phyloP scores from a whole-genome alignment of 2,329 filamentous ascomycete species.

The Claviceps sp. region DNA sequence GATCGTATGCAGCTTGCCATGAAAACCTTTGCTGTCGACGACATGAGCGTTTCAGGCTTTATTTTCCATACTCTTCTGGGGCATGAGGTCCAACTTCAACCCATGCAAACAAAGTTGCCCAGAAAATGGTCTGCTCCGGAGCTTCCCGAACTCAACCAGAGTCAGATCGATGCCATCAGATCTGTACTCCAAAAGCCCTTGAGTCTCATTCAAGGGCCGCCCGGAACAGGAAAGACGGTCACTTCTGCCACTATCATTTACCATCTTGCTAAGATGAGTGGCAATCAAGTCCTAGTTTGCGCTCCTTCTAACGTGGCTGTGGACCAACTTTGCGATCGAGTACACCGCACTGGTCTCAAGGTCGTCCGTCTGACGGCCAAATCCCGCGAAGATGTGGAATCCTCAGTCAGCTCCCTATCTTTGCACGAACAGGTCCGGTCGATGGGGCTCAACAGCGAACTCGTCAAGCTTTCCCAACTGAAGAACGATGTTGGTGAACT shows the following conservation, averaged over 20 bases:
- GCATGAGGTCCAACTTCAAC: conserved; percentile 84
- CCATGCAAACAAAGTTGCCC: conserved; percentile 89
- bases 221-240: conserved; percentile 95
- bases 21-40: conserved; percentile 97
- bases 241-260: conserved; percentile 98
- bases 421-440: conserved; percentile 94
- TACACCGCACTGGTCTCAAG: conserved; percentile 88
- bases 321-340: conserved; percentile 93
- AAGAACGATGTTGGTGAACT: conserved; percentile 87
- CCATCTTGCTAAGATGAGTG: conserved; percentile 88
- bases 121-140: conserved; percentile 95
- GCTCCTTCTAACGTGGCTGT: conserved; percentile 97
- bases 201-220: conserved; percentile 91
- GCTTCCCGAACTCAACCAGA: conserved; percentile 85
- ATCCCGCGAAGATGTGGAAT: conserved; percentile 95
- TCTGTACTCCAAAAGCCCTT: conserved; percentile 86
- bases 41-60: conserved; percentile 96
- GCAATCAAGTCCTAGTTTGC: conserved; percentile 87
- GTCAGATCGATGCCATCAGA: conserved; percentile 93
- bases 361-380: conserved; percentile 97
- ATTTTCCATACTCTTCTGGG: conserved; percentile 96
- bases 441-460: conserved; percentile 90
- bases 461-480: conserved; percentile 82
- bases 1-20: conserved; percentile 98
- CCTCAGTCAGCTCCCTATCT: conserved; percentile 90